A percentile compares a stretch with the other conserved stretches of the same genome.
Evolutionary conservation across 2,329 filamentous ascomycete genomes (phyloP).

Genomic region (Calycina marina): DNA sequence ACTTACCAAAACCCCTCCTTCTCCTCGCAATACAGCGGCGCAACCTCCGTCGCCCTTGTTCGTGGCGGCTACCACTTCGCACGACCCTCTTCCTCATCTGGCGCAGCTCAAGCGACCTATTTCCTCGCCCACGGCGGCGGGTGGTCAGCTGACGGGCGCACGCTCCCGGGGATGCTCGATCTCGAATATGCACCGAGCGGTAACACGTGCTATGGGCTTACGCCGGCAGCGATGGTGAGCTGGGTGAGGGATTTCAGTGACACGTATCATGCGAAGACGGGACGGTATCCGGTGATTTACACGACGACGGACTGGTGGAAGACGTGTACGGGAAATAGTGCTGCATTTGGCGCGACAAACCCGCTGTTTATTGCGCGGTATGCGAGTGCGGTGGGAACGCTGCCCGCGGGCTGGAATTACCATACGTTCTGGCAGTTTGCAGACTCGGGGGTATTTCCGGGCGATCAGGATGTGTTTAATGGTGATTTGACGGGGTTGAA

Average conservation of each 20-base stretch:
- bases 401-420: slow-evolving; percentile 36
- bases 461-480: slow-evolving; percentile 38
- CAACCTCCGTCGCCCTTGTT: slow-evolving; percentile 36
- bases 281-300: slow-evolving; percentile 37
- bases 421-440: slow-evolving; percentile 41
- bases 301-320: slow-evolving; percentile 38
- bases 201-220: slow-evolving; percentile 21
- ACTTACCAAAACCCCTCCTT: slow-evolving; percentile 31
- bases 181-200: slow-evolving; percentile 33
- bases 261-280: slow-evolving; percentile 31
- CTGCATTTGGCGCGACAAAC: slow-evolving; percentile 29
- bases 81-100: slow-evolving; percentile 29
- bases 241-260: slow-evolving; percentile 40
- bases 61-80: slow-evolving; percentile 43
- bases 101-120: slow-evolving; percentile 33
- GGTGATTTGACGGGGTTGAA: slow-evolving; percentile 25
- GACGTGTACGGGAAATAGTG: slow-evolving; percentile 34
- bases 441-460: slow-evolving; percentile 33
- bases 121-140: slow-evolving; percentile 38
- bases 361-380: slow-evolving; percentile 35
- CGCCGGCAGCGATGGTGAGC: slow-evolving; percentile 28
- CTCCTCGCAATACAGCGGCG: slow-evolving; percentile 32
- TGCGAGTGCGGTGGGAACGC: slow-evolving; percentile 26
- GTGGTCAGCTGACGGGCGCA: slow-evolving; percentile 37
- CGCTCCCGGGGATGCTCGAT: slow-evolving; percentile 42